Percentiles rank a stretch among this genome's conserved stretches.
phyloP scores from a whole-genome alignment of 805 yeast species.

The Ogataea trehaloabstinens region DNA sequence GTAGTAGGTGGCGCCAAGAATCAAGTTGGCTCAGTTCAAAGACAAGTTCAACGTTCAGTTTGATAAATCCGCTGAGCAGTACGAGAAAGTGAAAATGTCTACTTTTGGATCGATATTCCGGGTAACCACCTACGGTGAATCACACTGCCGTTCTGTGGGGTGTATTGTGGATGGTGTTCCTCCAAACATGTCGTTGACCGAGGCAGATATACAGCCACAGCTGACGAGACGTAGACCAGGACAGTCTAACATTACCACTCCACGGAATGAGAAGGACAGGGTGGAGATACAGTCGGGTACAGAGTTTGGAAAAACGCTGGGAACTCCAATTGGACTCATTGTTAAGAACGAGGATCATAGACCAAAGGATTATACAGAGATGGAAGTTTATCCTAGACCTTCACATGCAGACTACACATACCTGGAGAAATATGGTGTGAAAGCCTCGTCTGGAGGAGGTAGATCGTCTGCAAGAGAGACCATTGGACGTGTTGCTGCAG shows the following conservation, averaged over 20 bases:
- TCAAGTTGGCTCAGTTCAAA: no score
- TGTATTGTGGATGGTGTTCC: slow-evolving; percentile 99
- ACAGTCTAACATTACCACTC: slow-evolving; percentile 87
- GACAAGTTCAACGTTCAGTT: no score
- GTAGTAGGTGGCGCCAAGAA: no score
- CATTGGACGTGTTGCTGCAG: slow-evolving; percentile 98
- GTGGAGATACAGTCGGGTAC: slow-evolving; percentile 95
- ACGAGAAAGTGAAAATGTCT: no score
- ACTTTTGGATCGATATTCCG: slow-evolving; percentile 62
- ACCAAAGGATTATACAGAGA: slow-evolving; percentile 93
- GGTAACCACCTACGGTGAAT: slow-evolving; percentile 97
- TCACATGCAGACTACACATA: slow-evolving; percentile 98
- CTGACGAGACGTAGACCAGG: slow-evolving; percentile 97
- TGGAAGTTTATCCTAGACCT: slow-evolving; percentile 95
- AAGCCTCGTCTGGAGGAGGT: slow-evolving; percentile 97
- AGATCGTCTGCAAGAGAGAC: slow-evolving; percentile 97
- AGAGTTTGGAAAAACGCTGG: slow-evolving; percentile 85
- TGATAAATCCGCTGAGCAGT: no score
- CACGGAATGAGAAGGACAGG: slow-evolving; percentile 91
- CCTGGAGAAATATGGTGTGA: slow-evolving; percentile 82
- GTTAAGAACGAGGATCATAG: slow-evolving; percentile 94
- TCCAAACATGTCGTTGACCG: slow-evolving; percentile 84
- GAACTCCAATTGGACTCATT: slow-evolving; percentile 94
- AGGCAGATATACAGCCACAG: slow-evolving; percentile 92
- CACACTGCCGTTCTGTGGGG: slow-evolving; percentile 96